These are phyloP conservation scores for Suhomyces maxii DNA, from an alignment of 1,139 yeast species.

Conservation along the genomic window DNA sequence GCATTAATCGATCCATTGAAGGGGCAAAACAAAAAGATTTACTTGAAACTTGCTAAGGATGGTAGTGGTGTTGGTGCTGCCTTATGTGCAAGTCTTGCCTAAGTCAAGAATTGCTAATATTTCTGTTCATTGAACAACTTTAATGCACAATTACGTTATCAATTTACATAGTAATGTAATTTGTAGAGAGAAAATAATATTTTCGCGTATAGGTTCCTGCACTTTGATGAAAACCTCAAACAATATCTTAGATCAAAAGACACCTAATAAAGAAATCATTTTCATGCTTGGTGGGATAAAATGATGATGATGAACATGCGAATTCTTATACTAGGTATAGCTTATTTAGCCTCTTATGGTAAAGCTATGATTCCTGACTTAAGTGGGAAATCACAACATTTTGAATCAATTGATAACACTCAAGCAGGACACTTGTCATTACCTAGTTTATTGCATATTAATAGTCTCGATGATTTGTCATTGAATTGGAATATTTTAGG, in stretches of 20 bases:
- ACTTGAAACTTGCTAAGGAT: slow-evolving; percentile 81
- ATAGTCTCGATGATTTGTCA: slow-evolving; percentile 23
- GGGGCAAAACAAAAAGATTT: slow-evolving; percentile 68
- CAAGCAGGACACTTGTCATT: slow-evolving; percentile 31
- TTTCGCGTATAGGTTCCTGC: too few relatives aligned
- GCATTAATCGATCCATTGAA: slow-evolving; percentile 67
- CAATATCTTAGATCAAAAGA: too few relatives aligned
- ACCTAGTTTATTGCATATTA: slow-evolving; percentile 32
- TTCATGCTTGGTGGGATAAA: not conserved
- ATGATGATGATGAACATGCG: not conserved
- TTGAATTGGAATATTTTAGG: slow-evolving; percentile 33
- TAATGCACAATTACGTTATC: not conserved
- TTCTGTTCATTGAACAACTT: not conserved
- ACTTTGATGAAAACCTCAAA: too few relatives aligned
- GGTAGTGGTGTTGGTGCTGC: slow-evolving; percentile 98
- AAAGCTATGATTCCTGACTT: slow-evolving; percentile 2
- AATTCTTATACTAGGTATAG: not conserved
- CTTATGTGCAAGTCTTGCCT: slow-evolving; percentile 63
- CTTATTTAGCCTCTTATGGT: not conserved
- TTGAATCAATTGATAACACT: slow-evolving; percentile 3
- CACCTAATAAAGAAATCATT: not conserved
- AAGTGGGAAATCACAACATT: not conserved
- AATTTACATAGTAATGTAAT: too few relatives aligned
- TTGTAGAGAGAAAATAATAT: too few relatives aligned
- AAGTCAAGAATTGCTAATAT: not conserved